Percentiles rank a stretch among this genome's conserved stretches.
Conservation (phyloP, 2,329 filamentous ascomycete genomes). For the Aspergillus fischeri region DNA sequence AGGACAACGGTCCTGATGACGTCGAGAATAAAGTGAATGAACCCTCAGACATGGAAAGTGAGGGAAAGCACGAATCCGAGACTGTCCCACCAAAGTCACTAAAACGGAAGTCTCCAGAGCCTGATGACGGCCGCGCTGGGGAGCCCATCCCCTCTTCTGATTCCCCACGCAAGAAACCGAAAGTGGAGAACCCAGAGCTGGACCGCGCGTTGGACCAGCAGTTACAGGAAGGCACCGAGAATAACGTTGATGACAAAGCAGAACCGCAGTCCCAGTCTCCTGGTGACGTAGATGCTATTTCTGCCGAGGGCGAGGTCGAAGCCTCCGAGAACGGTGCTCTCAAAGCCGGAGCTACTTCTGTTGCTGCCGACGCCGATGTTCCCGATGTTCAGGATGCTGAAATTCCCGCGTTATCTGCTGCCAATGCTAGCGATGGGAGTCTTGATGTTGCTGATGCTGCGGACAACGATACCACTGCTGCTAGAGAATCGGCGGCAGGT, state of each 20-base stretch:
- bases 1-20: neutral
- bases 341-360: slow-evolving; percentile 6
- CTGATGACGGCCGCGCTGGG: slow-evolving; percentile 14
- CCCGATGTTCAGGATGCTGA: neutral
- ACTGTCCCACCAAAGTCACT: slow-evolving; percentile 14
- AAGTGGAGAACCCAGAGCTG: slow-evolving; percentile 27
- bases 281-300: slow-evolving; percentile 3
- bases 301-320: neutral
- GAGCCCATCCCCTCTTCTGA: slow-evolving; percentile 13
- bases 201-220: slow-evolving; percentile 18
- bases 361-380: neutral
- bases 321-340: slow-evolving; percentile 3
- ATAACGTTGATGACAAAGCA: slow-evolving; percentile 17
- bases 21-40: slow-evolving; percentile 2
- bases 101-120: slow-evolving; percentile 26
- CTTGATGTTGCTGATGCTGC: neutral
- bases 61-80: slow-evolving; percentile 4
- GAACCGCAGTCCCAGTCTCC: slow-evolving; percentile 15
- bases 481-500: slow-evolving; percentile 10
- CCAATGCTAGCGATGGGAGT: neutral
- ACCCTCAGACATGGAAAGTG: neutral
- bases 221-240: slow-evolving; percentile 10
- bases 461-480: neutral
- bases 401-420: slow-evolving; percentile 1
- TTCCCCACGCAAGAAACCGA: slow-evolving; percentile 26